Evolutionary conservation across 75 land plant genomes (phyloP).

Genomic region (Pinus tabuliformis): DNA sequence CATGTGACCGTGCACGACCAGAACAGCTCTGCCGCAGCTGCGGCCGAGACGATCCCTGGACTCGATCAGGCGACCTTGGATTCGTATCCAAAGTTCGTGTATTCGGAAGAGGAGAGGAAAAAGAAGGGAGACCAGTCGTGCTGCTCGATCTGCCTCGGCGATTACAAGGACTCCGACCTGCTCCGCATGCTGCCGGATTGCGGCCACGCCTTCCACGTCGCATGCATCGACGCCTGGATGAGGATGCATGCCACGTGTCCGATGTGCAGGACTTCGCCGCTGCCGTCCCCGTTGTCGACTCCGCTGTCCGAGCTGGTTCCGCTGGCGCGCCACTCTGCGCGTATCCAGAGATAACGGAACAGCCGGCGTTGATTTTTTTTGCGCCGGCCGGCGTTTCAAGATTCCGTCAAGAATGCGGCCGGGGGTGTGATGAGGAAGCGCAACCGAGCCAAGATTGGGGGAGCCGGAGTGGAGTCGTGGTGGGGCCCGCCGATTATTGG

Average conservation of each 20-base stretch:
- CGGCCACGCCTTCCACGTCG: constrained; percentile 62
- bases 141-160: constrained; percentile 78
- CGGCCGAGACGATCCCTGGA: constrained; percentile 20
- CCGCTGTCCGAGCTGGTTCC: constrained; percentile 62
- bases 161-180: constrained; percentile 59
- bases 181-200: constrained; percentile 78
- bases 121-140: constrained; percentile 16
- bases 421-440: no score
- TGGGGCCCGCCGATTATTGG: no score
- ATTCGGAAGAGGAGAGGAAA: constrained; percentile 28
- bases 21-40: not conserved
- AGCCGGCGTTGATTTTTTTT: no score
- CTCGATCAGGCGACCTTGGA: constrained; percentile 44
- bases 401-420: no score
- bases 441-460: no score
- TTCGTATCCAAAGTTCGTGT: constrained; percentile 51
- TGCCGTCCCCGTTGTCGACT: constrained; percentile 58
- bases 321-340: constrained; percentile 16
- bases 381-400: no score
- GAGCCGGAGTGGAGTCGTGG: no score
- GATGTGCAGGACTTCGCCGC: constrained; percentile 73
- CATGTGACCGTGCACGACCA: not conserved
- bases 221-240: constrained; percentile 80
- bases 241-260: constrained; percentile 80
- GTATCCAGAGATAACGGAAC: not conserved